Percentiles rank a stretch among this genome's conserved stretches.
Evolutionary conservation across 164 flowering plant genomes (phyloP).

Genomic region (Nelumbo lutea): DNA sequence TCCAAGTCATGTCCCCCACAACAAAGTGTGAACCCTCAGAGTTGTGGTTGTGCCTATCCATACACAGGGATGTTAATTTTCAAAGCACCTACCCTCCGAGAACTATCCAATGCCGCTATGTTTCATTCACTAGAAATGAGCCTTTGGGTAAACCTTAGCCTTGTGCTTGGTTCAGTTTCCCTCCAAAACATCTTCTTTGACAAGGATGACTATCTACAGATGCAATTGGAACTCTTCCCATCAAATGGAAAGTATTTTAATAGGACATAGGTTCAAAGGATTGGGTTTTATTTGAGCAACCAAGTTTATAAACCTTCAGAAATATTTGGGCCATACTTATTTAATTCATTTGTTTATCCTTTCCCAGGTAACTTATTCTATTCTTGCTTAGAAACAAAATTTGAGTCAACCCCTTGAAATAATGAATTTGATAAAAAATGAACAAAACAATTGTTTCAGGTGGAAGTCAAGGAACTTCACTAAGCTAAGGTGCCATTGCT

Average conservation of each 20-base stretch:
- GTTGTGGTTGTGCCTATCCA: conserved; percentile 56
- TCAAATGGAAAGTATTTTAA: conserved; percentile 53
- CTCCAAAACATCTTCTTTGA: conserved; percentile 68
- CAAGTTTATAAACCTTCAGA: conserved; percentile 28
- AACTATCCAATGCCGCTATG: conserved; percentile 46
- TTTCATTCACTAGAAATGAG: conserved; percentile 66
- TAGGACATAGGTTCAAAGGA: conserved; percentile 48
- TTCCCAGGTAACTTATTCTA: conserved; percentile 19
- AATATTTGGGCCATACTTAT: conserved; percentile 29
- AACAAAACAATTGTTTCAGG: conserved; percentile 7
- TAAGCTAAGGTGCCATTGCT: conserved; percentile 18
- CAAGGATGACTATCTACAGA: conserved; percentile 63
- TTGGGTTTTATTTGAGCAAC: conserved; percentile 45
- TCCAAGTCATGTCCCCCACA: conserved; percentile 38
- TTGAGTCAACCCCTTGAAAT: background rate
- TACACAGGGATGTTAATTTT: conserved; percentile 74
- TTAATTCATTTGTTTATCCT: conserved; percentile 22
- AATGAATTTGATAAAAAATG: background rate
- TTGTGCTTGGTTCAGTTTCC: conserved; percentile 78
- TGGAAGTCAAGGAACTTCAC: conserved; percentile 5
- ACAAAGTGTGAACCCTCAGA: conserved; percentile 33
- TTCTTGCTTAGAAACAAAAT: background rate
- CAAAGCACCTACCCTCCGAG: conserved; percentile 76
- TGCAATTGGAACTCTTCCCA: conserved; percentile 74
- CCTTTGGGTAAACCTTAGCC: conserved; percentile 55